phyloP scores from a whole-genome alignment of 345 rosid genomes.

The Rhodamnia argentea region DNA sequence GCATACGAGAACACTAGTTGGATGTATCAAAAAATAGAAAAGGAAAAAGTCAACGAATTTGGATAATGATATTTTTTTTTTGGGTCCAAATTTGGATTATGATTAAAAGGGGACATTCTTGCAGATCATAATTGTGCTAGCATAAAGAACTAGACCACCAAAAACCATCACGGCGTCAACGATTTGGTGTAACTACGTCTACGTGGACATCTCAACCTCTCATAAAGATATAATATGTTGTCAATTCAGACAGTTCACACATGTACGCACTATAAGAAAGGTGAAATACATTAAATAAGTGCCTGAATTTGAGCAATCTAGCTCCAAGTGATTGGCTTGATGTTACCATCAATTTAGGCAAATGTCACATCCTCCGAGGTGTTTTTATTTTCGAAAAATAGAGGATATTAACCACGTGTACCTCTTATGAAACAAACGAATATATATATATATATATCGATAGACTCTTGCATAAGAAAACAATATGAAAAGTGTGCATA shows the following conservation, averaged over 20 bases:
- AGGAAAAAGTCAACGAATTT: neutral
- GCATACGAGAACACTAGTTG: constrained; percentile 31
- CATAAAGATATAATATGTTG: neutral
- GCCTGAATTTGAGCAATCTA: neutral
- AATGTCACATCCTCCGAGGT: too few relatives aligned
- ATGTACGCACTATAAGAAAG: neutral
- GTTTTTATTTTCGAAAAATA: too few relatives aligned
- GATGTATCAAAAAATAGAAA: neutral
- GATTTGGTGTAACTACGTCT: neutral
- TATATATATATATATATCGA: too few relatives aligned
- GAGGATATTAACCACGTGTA: too few relatives aligned
- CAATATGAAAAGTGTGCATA: too few relatives aligned
- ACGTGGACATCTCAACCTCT: neutral
- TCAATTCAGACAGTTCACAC: neutral
- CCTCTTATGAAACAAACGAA: too few relatives aligned
- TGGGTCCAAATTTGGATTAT: too few relatives aligned
- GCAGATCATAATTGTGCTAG: neutral
- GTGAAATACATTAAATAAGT: neutral
- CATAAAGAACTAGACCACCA: neutral
- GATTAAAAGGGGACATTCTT: neutral
- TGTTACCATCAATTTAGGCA: too few relatives aligned
- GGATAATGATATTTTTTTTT: neutral
- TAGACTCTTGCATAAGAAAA: too few relatives aligned
- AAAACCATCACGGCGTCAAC: neutral
- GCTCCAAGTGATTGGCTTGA: neutral